Base-by-base conservation (phyloP, 2,329 filamentous ascomycete genomes). In the Arthrobotrys sphaeroides region DNA sequence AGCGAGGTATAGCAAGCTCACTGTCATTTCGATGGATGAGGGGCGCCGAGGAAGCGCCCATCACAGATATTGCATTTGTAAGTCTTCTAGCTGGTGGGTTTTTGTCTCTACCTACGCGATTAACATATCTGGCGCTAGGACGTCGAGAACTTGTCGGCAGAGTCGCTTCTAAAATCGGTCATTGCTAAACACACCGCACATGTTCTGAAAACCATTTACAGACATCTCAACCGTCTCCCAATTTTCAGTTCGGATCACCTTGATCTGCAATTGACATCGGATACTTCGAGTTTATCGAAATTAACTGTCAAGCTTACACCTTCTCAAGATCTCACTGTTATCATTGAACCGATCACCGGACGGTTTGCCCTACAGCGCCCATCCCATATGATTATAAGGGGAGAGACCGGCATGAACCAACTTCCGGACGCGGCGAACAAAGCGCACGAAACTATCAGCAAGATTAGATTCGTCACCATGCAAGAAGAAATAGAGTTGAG, bases 21-120 rank as follows among this genome's bases (percentile, higher is more conserved):
- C 81, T 95, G 49, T 86, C 84, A 1, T 83, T 90, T 40, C 90
- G 92, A 78, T 99, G 95, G 94, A 93, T 96, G 82, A 89, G 92
- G 69, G 90, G 94, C 80, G 90, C 90, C 77, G 90, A 90, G 79
- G 91, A 94, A 81, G 88, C 93, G 42, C 86, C 87, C 77, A 88
- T 90, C 68, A 83, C 85, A n/a, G 83, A 88, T n/a, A 85, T 97
- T 26, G 81, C 86, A 1, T 85, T 97, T 33, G 77, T 78, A 70
- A 73, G 77, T 73, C 9, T 7, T 31, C 18, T 36, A 12, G 24
- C 18, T 9, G n/a, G n/a, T n/a, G 9, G 24, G 12, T 24, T 12
- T 5, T 33, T 20, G 26, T 33, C 16, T 24, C 24, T 33, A 28
- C 9, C 3, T 31, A 22, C 22, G 24, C 5, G 28, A 28, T 1